Base-by-base conservation (phyloP, 129 eudicot species). In the Kitagawia praeruptora region DNA sequence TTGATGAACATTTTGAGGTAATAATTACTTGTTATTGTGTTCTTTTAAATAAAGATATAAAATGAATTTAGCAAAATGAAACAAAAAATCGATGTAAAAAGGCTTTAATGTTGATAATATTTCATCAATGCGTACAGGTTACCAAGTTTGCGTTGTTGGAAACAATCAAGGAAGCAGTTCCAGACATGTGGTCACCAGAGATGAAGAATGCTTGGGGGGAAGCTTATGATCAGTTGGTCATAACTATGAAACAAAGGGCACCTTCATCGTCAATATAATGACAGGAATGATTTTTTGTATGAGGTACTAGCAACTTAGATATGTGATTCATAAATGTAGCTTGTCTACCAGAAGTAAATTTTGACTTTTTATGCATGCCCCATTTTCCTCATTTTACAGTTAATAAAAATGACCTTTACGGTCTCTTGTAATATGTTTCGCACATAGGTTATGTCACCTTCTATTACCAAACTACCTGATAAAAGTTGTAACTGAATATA, bases 1-100 rank as follows among this genome's bases (percentile, higher is more conserved):
- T 79, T 19, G 89, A 88, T 80, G 92, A 90, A 82, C 96, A 90
- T 83, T 90, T 86, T 84, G 96, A 90, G 92, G 96, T 90, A 78
- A 3, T 18, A 38, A 38, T 70, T 38, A 19, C 4, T 70, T 70
- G 44, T 18, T 69, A 34, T 7, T 13, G 16, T 31, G 19, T 69
- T 34, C 23, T 70, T 31, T 0, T 70, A 70, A 66, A 66, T 31
- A 27, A 64, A 11, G 37, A 28, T 27, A 39, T 27, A 23, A 10
- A 44, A 44, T 2, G 2, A 44, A 44, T 44, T 44, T 10, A 44
- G 47, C 47, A 44, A 8, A 44, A 34, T 34, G 37, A 34, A 34
- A 34, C 37, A 34, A 34, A 34, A n/a, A 34, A 34, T 34, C 37
- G 37, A 34, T 34, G 37, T 34, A 34, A 34, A 34, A 34, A 34